These are phyloP conservation scores for Syncephalastrum contaminatum DNA, from an alignment of 371 early-diverging fungal species.

Conservation along the genomic window DNA sequence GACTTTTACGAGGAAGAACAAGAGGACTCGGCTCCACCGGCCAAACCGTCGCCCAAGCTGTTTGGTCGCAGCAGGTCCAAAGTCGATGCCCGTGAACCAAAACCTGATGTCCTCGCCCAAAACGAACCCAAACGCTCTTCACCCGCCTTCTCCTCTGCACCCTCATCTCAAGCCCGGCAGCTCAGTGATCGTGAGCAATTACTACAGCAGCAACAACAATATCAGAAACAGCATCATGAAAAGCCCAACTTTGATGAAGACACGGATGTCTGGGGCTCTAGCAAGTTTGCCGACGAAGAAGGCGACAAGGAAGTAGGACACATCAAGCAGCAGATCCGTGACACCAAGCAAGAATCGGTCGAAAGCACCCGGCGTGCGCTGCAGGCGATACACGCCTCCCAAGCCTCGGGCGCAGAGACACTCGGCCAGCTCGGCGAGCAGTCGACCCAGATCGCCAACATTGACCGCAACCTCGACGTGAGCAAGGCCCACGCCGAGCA, in stretches of 20 bases:
- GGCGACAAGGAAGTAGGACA: slow-evolving; percentile 51
- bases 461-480: slow-evolving; percentile 70
- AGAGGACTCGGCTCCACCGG: too few species aligned
- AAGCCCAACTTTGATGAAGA: slow-evolving; percentile 2
- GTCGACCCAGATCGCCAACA: slow-evolving; percentile 68
- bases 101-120: too few species aligned
- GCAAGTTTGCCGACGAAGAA: slow-evolving; percentile 15
- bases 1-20: too few species aligned
- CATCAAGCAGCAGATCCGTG: slow-evolving; percentile 60
- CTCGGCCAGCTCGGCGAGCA: slow-evolving; percentile 63
- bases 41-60: too few species aligned
- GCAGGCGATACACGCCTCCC: slow-evolving; percentile 62
- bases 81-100: too few species aligned
- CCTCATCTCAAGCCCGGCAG: slow-evolving; percentile 1
- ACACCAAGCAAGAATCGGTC: slow-evolving; percentile 70
- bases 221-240: too few species aligned
- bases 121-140: too few species aligned
- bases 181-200: background rate
- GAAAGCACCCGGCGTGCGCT: slow-evolving; percentile 74
- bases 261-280: background rate
- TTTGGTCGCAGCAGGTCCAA: too few species aligned
- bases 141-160: background rate
- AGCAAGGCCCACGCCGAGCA: slow-evolving; percentile 71
- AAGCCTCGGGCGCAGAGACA: slow-evolving; percentile 59
- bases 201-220: too few species aligned